phyloP scores from a whole-genome alignment of 192 early-diverging fungal species.

The Entrophospora sp. region DNA sequence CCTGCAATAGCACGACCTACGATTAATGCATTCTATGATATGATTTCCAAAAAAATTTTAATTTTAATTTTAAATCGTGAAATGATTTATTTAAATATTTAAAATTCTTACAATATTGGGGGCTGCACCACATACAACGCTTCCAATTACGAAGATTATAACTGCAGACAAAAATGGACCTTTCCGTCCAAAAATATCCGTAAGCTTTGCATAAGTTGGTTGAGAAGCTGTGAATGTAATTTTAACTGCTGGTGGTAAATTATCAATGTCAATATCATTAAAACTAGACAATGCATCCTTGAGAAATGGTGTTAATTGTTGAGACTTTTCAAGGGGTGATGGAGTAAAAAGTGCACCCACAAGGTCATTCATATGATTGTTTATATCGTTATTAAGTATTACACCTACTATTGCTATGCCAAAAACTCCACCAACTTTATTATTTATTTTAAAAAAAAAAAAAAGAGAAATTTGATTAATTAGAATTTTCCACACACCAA shows the following conservation, averaged over 20 bases:
- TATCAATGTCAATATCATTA: too few species aligned
- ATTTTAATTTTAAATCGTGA: background rate
- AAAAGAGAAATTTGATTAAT: background rate
- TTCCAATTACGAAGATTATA: slow-evolving; percentile 27
- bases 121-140: slow-evolving; percentile 38
- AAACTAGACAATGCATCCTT: too few species aligned
- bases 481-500: background rate
- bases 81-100: background rate
- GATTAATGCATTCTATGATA: slow-evolving; percentile 66
- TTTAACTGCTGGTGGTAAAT: too few species aligned
- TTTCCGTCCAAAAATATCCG: slow-evolving; percentile 61
- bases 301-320: too few species aligned
- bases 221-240: slow-evolving; percentile 69
- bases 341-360: too few species aligned
- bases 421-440: slow-evolving; percentile 36
- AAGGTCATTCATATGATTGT: slow-evolving; percentile 23
- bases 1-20: slow-evolving; percentile 63
- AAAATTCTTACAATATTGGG: slow-evolving; percentile 34
- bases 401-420: slow-evolving; percentile 31
- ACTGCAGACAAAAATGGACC: slow-evolving; percentile 22
- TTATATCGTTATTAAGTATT: slow-evolving; percentile 30
- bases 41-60: slow-evolving; percentile 19
- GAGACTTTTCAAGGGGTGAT: too few species aligned
- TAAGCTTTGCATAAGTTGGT: slow-evolving; percentile 71
- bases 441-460: slow-evolving; percentile 40